phyloP scores from a whole-genome alignment of 345 rosid species.

The Geranium brycei region DNA sequence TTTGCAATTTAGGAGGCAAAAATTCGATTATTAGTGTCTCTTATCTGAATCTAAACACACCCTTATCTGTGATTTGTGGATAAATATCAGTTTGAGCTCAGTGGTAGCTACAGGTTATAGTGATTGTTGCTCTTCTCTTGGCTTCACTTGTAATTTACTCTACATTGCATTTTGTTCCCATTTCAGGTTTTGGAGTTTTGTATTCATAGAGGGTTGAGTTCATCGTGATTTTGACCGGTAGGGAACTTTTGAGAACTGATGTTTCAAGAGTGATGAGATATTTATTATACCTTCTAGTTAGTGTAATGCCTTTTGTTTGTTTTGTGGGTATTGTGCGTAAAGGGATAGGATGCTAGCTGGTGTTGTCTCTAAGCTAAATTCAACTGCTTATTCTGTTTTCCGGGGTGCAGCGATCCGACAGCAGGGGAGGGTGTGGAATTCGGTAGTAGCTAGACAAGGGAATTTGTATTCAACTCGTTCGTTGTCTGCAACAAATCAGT shows the following conservation, averaged over 20 bases:
- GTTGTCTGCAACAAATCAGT: conserved; percentile 13
- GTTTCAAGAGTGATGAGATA: conserved; percentile 14
- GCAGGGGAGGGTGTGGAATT: conserved; percentile 8
- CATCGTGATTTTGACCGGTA: not conserved
- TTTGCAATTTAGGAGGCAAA: not conserved
- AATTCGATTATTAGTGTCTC: not conserved
- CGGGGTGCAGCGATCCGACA: conserved; percentile 15
- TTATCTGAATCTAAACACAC: not conserved
- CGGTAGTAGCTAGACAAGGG: conserved; percentile 1
- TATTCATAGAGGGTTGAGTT: not conserved
- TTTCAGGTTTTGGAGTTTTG: conserved; percentile 9
- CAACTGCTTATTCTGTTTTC: conserved; percentile 30
- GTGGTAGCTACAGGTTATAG: not conserved
- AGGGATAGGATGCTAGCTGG: conserved; percentile 45
- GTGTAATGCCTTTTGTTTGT: conserved; percentile 4
- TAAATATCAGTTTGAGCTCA: not conserved
- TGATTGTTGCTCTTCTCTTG: no score
- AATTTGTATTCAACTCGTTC: conserved; percentile 14
- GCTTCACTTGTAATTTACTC: not conserved
- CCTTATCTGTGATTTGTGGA: not conserved
- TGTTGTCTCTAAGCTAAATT: conserved; percentile 37
- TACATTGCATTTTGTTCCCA: not conserved
- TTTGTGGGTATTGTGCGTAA: conserved; percentile 6
- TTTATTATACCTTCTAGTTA: conserved; percentile 3
- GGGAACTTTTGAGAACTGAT: not conserved